These are phyloP conservation scores for Rhinocladiella mackenziei DNA, from an alignment of 2,329 filamentous ascomycete species.

Conservation along the genomic window DNA sequence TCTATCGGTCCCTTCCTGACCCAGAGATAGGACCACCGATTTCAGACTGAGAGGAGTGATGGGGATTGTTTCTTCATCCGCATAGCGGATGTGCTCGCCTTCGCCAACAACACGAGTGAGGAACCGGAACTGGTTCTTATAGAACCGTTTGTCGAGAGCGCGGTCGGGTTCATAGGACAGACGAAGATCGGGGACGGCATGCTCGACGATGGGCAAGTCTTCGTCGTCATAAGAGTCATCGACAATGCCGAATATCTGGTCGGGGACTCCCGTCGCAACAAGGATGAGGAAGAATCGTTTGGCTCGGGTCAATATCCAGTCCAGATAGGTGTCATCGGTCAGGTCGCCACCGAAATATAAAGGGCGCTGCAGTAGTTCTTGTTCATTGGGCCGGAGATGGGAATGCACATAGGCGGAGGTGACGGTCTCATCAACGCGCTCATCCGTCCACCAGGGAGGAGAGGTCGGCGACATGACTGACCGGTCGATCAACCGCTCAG, in stretches of 20 bases:
- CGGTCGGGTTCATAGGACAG: slow-evolving; percentile 51
- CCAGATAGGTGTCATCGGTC: slow-evolving; percentile 53
- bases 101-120: slow-evolving; percentile 53
- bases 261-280: slow-evolving; percentile 57
- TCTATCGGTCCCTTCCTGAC: slow-evolving; percentile 40
- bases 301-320: slow-evolving; percentile 59
- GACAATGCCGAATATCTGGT: slow-evolving; percentile 59
- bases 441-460: slow-evolving; percentile 43
- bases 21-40: slow-evolving; percentile 34
- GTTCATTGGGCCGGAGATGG: slow-evolving; percentile 34
- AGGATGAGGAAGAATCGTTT: slow-evolving; percentile 58
- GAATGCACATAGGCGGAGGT: slow-evolving; percentile 40
- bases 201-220: slow-evolving; percentile 55
- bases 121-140: slow-evolving; percentile 57
- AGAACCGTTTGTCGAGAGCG: slow-evolving; percentile 54
- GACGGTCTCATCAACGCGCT: slow-evolving; percentile 42
- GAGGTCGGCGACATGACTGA: slow-evolving; percentile 15
- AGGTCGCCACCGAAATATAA: slow-evolving; percentile 43
- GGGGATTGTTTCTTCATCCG: slow-evolving; percentile 56
- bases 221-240: slow-evolving; percentile 60
- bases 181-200: slow-evolving; percentile 52
- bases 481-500: not conserved
- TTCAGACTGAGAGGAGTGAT: slow-evolving; percentile 53
- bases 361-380: slow-evolving; percentile 34
- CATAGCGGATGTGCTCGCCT: slow-evolving; percentile 57